Base-by-base conservation (phyloP, 352 stramenopile genomes). In the Globisporangium sylvaticum region DNA sequence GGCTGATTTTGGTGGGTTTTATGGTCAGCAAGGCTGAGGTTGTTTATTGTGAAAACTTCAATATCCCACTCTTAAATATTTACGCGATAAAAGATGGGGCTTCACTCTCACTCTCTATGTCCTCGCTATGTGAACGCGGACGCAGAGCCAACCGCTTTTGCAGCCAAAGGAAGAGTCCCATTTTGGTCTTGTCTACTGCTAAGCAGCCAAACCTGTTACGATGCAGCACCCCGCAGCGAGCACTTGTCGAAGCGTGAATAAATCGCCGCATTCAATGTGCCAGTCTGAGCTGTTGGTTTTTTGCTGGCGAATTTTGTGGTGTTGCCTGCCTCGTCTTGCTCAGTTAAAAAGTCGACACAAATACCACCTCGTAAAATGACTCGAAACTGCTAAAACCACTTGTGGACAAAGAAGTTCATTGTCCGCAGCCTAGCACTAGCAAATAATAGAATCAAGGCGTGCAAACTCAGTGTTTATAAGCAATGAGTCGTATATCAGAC, bases 11-110 rank as follows among this genome's bases (percentile, higher is more conserved):
- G 42, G 42, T 50, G 18, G 42, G 42, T 50, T 37, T 37, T 50
- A 50, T 50, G 42, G 39, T 50, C 18, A 50, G 42, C 42, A 24
- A 8, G 42, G 42, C 6, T 1, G 9, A 24, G 42, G 42, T 50
- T 50, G 42, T 50, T 50, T 50, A 50, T 50, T 50, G 42, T 24
- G 42, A 50, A 12, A 20, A 50, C 42, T 50, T 22, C 18, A 50
- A 50, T 48, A 50, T 50, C 42, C 42, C 18, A 50, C 42, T 50
- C 18, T 50, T 50, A n/a, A 50, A 50, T 50, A 50, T 50, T 50
- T 50, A 22, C 18, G 42, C 12, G 42, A 24, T 50, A 50, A 50
- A 48, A 48, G 24, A 50, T 50, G 42, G 22, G 42, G 42, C 42
- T 50, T 50, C 39, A 48, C 6, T 48, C 18, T 42, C n/a, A n/a